Evolutionary conservation across 352 stramenopile genomes (phyloP).

Genomic region (Aphanomyces stellatus): DNA sequence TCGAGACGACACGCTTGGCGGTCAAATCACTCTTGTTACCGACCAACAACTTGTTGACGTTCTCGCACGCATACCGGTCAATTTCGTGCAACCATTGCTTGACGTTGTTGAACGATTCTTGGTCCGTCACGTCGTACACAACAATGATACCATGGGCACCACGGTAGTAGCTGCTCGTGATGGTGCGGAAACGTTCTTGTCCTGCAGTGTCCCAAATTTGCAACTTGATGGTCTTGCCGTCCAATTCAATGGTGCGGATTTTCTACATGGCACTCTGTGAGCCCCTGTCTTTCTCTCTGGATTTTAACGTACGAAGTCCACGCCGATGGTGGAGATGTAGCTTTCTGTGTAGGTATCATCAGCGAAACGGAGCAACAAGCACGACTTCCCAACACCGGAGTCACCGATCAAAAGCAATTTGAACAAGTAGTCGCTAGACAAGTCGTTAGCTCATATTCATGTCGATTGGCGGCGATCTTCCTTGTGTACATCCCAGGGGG

Average conservation of each 20-base stretch:
- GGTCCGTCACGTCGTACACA: conserved; percentile 98
- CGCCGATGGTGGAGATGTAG: conserved; percentile 99
- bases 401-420: conserved; percentile 98
- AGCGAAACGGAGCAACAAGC: conserved; percentile 97
- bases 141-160: conserved; percentile 99
- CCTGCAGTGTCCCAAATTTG: conserved; percentile 99
- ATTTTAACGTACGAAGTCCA: conserved; percentile 95
- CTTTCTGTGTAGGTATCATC: conserved; percentile 99
- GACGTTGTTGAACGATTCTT: conserved; percentile 99
- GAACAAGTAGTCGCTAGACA: conserved; percentile 95
- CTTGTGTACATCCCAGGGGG: neutral
- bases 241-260: conserved; percentile 99
- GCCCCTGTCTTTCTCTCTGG: neutral
- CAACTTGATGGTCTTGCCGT: conserved; percentile 99
- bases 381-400: conserved; percentile 97
- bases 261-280: conserved; percentile 66
- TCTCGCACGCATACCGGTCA: conserved; percentile 96
- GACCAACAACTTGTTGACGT: conserved; percentile 98
- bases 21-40: conserved; percentile 99
- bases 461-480: neutral
- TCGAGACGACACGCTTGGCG: conserved; percentile 93
- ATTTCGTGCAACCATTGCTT: conserved; percentile 99
- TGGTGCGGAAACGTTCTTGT: conserved; percentile 99
- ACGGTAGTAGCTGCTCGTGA: conserved; percentile 99
- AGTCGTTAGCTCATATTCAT: conserved; percentile 1